Percentiles rank a stretch among this genome's conserved stretches.
These are phyloP conservation scores for Barbarea vulgaris DNA, from an alignment of 345 rosid genomes.

Conservation along the genomic window DNA sequence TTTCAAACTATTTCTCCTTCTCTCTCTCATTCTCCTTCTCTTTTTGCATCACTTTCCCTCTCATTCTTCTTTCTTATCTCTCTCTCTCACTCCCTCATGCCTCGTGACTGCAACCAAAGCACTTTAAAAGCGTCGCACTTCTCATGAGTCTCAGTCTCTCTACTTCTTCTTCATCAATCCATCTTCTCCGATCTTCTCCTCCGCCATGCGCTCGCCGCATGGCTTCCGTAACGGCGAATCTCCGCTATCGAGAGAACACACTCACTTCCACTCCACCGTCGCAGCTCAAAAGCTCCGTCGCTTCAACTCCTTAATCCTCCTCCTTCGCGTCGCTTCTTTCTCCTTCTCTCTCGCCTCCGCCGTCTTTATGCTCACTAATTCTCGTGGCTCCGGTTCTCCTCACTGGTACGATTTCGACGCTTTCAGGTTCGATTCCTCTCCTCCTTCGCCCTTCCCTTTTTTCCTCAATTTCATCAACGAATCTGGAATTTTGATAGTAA, in stretches of 20 bases:
- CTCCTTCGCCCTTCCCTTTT: neutral
- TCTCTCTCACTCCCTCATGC: constrained; percentile 30
- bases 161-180: neutral
- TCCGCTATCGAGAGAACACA: constrained; percentile 49
- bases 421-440: constrained; percentile 58
- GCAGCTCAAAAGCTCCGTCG: constrained; percentile 77
- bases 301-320: constrained; percentile 72
- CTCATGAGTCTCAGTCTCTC: constrained; percentile 41
- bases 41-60: constrained; percentile 46
- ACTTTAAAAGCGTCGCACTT: constrained; percentile 33
- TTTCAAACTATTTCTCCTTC: constrained; percentile 9
- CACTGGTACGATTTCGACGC: constrained; percentile 91
- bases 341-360: constrained; percentile 81
- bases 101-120: constrained; percentile 45
- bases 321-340: constrained; percentile 75
- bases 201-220: constrained; percentile 73
- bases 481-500: neutral
- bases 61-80: constrained; percentile 31
- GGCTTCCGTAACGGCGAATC: constrained; percentile 65
- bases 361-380: constrained; percentile 84
- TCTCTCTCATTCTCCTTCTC: constrained; percentile 14
- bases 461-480: constrained; percentile 2
- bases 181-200: constrained; percentile 39
- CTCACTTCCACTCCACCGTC: constrained; percentile 74
- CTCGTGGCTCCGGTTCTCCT: constrained; percentile 58